Base-by-base conservation (phyloP, 441 rosid species). In the Corymbia citriodora region DNA sequence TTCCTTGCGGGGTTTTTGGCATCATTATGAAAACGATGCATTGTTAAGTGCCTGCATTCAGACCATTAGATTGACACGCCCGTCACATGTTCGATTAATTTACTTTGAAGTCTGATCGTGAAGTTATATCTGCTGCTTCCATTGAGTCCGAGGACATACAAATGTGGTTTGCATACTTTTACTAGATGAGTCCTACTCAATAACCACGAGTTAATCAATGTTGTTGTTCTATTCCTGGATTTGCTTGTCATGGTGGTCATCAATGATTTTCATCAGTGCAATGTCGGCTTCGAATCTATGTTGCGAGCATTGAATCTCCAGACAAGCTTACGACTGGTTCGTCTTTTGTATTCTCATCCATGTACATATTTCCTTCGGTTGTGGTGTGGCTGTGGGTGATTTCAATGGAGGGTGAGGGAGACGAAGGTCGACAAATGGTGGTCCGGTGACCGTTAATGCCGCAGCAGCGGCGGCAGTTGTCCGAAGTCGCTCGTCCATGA, bases 291-390 rank as follows among this genome's bases (percentile, higher is more conserved):
- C 23, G 12, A 57, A 57, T 57, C 63, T 23, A 57, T 57, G 29
- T 57, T 4, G 23, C 29, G 13, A 57, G 63, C 63, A 57, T 57
- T 27, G 23, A 11, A 57, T 57, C 29, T 57, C 29, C 29, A 29
- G 63, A 57, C 63, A 57, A 57, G 29, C 63, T 4, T 57, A 23
- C 29, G 63, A 0, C 63, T 27, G 63, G 6, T 57, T 57, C 63
- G 0, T 9, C 13, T 57, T 57, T 57, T 0, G 13, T 23, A 57
- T 10, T 57, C 63, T 6, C 0, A 13, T 57, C 23, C 13, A 9
- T 6, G 29, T 57, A 9, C 63, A 23, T 57, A 29, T 57, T 4
- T 57, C 3, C 29, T 23, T 57, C 29, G 63, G 29, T 57, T 57
- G 63, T 57, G 63, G 63, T 57, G 63, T 57, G 63, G 29, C 29